Evolutionary conservation across 2,329 filamentous ascomycete species (phyloP).

Genomic region (Colletotrichum truncatum): DNA sequence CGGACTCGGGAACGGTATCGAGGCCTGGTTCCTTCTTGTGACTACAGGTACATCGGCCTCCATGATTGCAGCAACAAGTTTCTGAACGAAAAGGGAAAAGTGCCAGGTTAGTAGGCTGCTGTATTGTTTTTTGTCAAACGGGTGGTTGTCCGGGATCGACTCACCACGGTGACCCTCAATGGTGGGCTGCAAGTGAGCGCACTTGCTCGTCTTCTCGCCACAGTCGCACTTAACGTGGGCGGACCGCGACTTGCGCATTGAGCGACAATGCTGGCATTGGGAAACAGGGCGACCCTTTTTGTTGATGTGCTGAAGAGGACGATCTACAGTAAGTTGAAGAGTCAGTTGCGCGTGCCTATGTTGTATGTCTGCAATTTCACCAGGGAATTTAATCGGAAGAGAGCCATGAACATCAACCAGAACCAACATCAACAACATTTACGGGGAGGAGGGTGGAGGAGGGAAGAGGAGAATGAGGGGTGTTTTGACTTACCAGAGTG

Average conservation of each 20-base stretch:
- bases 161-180: constrained; percentile 69
- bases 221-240: constrained; percentile 98
- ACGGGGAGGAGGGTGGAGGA: not conserved
- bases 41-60: constrained; percentile 71
- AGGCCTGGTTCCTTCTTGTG: constrained; percentile 69
- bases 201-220: constrained; percentile 86
- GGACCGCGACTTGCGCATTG: constrained; percentile 93
- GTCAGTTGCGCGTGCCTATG: constrained; percentile 35
- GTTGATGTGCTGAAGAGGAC: constrained; percentile 92
- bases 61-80: constrained; percentile 77
- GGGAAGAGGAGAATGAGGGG: not conserved
- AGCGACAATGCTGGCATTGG: constrained; percentile 96
- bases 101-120: constrained; percentile 24
- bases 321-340: constrained; percentile 65
- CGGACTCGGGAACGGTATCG: constrained; percentile 72
- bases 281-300: constrained; percentile 98
- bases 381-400: not conserved
- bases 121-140: constrained; percentile 39
- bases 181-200: constrained; percentile 66
- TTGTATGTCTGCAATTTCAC: not conserved
- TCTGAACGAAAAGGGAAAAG: constrained; percentile 48
- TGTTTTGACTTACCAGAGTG: constrained; percentile 77
- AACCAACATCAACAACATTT: constrained; percentile 3
- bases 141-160: constrained; percentile 37
- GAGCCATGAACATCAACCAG: constrained; percentile 9